phyloP scores from a whole-genome alignment of 345 rosid genomes.

The Eucalyptus dawsonii region DNA sequence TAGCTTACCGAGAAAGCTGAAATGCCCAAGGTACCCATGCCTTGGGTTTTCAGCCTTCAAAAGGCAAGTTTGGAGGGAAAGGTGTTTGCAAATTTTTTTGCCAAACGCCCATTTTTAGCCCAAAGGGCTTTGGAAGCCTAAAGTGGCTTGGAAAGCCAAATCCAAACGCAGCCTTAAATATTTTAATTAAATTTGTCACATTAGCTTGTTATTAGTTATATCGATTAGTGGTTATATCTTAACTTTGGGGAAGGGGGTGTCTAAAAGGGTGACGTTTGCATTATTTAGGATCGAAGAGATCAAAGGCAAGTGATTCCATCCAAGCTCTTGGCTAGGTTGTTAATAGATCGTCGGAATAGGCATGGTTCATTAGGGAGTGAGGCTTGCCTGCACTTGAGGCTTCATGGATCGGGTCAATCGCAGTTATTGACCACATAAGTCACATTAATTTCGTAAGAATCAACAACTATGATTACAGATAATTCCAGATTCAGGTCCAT shows the following conservation, averaged over 20 bases:
- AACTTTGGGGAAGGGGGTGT: background rate
- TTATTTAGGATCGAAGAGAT: background rate
- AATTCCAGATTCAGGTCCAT: background rate
- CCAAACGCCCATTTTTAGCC: too few relatives aligned
- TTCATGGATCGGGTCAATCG: background rate
- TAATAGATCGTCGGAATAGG: background rate
- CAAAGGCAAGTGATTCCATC: background rate
- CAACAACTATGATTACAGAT: background rate
- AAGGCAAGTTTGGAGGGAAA: too few relatives aligned
- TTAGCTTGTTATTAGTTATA: background rate
- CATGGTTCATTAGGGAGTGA: background rate
- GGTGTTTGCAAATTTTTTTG: too few relatives aligned
- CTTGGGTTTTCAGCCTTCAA: too few relatives aligned
- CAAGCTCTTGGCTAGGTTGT: background rate
- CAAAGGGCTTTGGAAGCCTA: too few relatives aligned
- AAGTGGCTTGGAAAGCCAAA: too few relatives aligned
- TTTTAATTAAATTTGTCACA: background rate
- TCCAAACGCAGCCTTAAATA: background rate
- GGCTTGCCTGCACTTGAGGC: background rate
- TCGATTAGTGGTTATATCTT: background rate
- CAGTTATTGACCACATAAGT: background rate
- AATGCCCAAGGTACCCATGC: too few relatives aligned
- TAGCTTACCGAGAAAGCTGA: too few relatives aligned
- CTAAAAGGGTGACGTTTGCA: background rate
- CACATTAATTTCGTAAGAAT: background rate